Base-by-base conservation (phyloP, 768 basidiomycete genomes). In the Glaciozyma antarctica region DNA sequence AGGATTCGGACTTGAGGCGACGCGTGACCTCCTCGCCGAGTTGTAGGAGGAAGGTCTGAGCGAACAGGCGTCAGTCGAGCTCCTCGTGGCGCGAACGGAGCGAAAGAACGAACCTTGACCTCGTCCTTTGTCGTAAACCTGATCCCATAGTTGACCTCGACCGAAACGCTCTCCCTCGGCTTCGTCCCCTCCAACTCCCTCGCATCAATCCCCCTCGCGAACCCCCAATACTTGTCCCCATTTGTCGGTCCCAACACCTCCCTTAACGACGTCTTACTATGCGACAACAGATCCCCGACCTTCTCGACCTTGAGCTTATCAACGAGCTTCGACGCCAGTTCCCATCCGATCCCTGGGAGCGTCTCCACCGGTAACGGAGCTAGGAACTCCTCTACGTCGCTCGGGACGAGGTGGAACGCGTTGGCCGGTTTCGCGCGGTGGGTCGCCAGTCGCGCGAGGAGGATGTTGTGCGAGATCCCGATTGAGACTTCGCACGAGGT, bases 131-230 rank as follows among this genome's bases (percentile, higher is more conserved):
- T 84, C 72, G 87, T 84, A 75, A 98, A 98, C 5, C 95, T 85
- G 62, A 99, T 95, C 0, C 91, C 95, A 75, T 97, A 99, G 60
- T 91, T 99, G 72, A 97, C 88, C 75, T 97, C 94, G 64, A 89
- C 92, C 16, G 88, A 90, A 24, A 99, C 90, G 9, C 87, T 89
- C 76, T 91, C 92, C 71, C 94, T 80, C 58, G 86, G 83, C 73
- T 90, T 90, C 74, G 90, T 87, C 43, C 84, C 85, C 75, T 90
- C 88, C 52, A 98, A 77, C 64, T 82, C 82, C 61, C 84, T 82
- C 43, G 87, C 82, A 71, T 98, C 95, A 32, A 91, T 79, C 0
- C 95, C 95, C 22, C 89, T 81, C 21, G 93, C 76, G 0, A 85
- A 89, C 24, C 90, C 89, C 73, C 84, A 92, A 30, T 98, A 77